A percentile compares a stretch with the other conserved stretches of the same genome.
These are phyloP conservation scores for Coniochaeta ligniaria DNA, from an alignment of 2,329 filamentous ascomycete species.

Conservation along the genomic window DNA sequence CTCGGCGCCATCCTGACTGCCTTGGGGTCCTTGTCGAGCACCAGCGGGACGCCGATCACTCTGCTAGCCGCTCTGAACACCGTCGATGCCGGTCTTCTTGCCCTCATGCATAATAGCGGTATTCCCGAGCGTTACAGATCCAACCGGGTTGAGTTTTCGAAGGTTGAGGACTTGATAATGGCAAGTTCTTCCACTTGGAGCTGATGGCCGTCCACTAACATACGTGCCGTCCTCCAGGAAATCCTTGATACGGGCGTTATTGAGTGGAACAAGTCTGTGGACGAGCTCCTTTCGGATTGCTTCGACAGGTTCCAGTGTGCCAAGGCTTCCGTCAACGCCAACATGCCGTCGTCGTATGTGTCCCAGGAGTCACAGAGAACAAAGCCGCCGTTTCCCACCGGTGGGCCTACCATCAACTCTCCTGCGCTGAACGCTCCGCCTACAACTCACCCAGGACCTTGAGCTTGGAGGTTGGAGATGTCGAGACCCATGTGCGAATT, in stretches of 20 bases:
- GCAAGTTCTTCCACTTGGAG: slow-evolving; percentile 2
- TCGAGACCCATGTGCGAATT: too few relatives aligned
- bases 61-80: slow-evolving; percentile 44
- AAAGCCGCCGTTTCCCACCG: neutral
- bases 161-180: slow-evolving; percentile 41
- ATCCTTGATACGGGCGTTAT: slow-evolving; percentile 41
- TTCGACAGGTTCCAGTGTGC: slow-evolving; percentile 38
- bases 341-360: slow-evolving; percentile 29
- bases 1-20: slow-evolving; percentile 42
- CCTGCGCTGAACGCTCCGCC: neutral
- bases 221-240: slow-evolving; percentile 19
- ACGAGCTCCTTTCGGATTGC: slow-evolving; percentile 39
- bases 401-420: neutral
- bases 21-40: slow-evolving; percentile 33
- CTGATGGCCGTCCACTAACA: neutral
- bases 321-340: slow-evolving; percentile 37
- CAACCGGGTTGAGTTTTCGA: slow-evolving; percentile 40
- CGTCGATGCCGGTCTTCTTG: slow-evolving; percentile 40
- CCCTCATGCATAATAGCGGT: slow-evolving; percentile 46
- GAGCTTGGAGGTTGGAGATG: neutral
- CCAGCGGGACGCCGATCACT: slow-evolving; percentile 34
- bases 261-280: slow-evolving; percentile 30
- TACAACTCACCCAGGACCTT: neutral
- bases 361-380: neutral
- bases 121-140: slow-evolving; percentile 43